Evolutionary conservation across 495 filamentous ascomycete genomes (phyloP).

Genomic region (Hypoxylon lenormandii): DNA sequence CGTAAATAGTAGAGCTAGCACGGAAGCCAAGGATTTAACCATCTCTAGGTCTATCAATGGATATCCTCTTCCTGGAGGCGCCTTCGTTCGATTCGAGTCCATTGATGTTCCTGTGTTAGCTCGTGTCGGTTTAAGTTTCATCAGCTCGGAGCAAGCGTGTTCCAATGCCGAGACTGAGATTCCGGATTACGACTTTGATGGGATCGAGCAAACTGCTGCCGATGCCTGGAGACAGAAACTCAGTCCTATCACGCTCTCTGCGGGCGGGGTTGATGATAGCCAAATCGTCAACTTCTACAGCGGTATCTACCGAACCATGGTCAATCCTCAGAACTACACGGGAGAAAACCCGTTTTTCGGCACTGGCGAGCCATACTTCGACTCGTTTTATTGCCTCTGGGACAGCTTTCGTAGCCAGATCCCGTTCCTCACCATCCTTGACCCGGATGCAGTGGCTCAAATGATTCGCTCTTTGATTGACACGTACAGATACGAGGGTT

Average conservation of each 20-base stretch:
- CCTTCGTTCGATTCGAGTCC: slow-evolving; percentile 68
- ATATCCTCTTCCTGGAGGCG: slow-evolving; percentile 75
- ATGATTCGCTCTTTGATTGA: slow-evolving; percentile 79
- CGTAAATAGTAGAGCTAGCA: slow-evolving; percentile 68
- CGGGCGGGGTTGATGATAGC: slow-evolving; percentile 65
- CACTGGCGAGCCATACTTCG: slow-evolving; percentile 79
- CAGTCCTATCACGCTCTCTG: slow-evolving; percentile 67
- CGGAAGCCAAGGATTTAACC: slow-evolving; percentile 64
- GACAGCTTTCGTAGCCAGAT: slow-evolving; percentile 79
- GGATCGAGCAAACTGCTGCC: slow-evolving; percentile 64
- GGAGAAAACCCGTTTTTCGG: slow-evolving; percentile 82
- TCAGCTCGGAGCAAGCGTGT: slow-evolving; percentile 74
- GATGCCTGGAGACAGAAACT: slow-evolving; percentile 73
- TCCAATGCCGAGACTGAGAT: slow-evolving; percentile 75
- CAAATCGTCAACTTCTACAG: slow-evolving; percentile 75
- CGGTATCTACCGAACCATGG: slow-evolving; percentile 76
- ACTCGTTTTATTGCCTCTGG: slow-evolving; percentile 85
- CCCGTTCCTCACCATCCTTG: slow-evolving; percentile 75
- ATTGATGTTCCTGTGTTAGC: slow-evolving; percentile 65
- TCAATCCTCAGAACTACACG: slow-evolving; percentile 81
- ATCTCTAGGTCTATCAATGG: slow-evolving; percentile 71
- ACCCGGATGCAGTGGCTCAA: slow-evolving; percentile 71
- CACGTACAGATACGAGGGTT: slow-evolving; percentile 76
- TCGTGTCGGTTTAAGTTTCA: slow-evolving; percentile 77
- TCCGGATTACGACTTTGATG: slow-evolving; percentile 73